These are phyloP conservation scores for Glycine tomentella DNA, from an alignment of 306 rosid genomes.

Conservation along the genomic window DNA sequence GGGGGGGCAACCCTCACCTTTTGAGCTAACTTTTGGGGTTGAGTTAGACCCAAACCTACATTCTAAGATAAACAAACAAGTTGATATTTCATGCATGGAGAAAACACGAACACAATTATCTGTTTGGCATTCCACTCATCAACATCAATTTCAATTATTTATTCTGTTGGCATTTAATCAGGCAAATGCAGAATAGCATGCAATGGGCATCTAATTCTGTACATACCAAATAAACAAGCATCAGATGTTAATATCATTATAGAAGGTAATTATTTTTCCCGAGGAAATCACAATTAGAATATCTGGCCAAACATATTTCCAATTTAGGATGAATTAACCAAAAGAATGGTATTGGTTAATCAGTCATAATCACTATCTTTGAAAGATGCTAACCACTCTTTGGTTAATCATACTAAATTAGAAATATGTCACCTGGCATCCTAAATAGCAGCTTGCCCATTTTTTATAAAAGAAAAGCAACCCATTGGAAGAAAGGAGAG, in stretches of 20 bases:
- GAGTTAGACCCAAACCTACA: too few species aligned
- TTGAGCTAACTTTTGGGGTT: too few species aligned
- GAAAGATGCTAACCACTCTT: conserved; percentile 1
- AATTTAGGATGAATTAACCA: background rate
- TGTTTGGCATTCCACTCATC: too few species aligned
- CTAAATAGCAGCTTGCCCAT: background rate
- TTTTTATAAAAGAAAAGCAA: background rate
- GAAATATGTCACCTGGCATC: background rate
- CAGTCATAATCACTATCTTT: background rate
- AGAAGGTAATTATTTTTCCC: background rate
- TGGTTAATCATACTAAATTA: background rate
- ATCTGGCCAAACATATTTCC: background rate
- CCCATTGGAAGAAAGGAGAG: background rate
- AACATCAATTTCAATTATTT: background rate
- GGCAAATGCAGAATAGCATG: conserved; percentile 21
- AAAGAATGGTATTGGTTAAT: conserved; percentile 10
- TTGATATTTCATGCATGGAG: conserved; percentile 19
- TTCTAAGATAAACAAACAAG: background rate
- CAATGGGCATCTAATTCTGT: conserved; percentile 9
- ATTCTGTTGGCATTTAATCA: background rate
- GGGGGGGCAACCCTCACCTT: too few species aligned
- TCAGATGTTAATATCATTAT: conserved; percentile 6
- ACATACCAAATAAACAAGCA: conserved; percentile 13
- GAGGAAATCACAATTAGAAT: background rate
- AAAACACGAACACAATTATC: background rate